Evolutionary conservation across 108 stramenopile genomes (phyloP).

Genomic region (Bacterosira constricta): DNA sequence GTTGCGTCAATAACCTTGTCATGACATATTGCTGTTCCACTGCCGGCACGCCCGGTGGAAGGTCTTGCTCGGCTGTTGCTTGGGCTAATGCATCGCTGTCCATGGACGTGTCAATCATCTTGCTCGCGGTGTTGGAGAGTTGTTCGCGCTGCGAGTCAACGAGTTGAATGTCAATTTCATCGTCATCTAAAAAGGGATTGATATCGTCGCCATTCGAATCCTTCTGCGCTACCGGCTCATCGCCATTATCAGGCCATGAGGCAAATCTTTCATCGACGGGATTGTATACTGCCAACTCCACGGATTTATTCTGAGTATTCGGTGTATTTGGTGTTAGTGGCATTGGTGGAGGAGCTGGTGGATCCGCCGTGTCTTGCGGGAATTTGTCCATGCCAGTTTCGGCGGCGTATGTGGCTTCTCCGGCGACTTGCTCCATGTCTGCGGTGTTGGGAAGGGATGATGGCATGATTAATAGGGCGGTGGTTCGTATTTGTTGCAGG

Average conservation of each 20-base stretch:
- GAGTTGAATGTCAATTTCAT: constrained; percentile 3
- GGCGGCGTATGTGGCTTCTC: not conserved
- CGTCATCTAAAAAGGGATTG: not conserved
- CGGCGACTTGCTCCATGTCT: constrained; percentile 8
- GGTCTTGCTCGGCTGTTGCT: constrained; percentile 41
- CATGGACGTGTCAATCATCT: not conserved
- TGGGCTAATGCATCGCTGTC: constrained; percentile 41
- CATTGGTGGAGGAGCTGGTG: not conserved
- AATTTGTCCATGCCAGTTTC: not conserved
- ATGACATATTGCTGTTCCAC: constrained; percentile 48
- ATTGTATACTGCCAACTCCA: constrained; percentile 19
- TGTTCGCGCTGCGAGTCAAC: constrained; percentile 5
- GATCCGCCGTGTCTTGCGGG: not conserved
- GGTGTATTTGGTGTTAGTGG: not conserved
- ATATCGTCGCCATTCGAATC: not conserved
- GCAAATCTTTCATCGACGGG: constrained; percentile 22
- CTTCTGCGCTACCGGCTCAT: not conserved
- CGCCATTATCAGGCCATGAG: not conserved
- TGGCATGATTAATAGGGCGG: no score
- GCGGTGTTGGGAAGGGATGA: not conserved
- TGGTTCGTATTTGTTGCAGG: no score
- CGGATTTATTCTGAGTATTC: not conserved
- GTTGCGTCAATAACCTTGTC: constrained; percentile 49
- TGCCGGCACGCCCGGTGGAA: constrained; percentile 44
- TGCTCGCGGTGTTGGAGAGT: not conserved